These are phyloP conservation scores for Nannochloropsis gaditana DNA, from an alignment of 108 stramenopile species.

Conservation along the genomic window DNA sequence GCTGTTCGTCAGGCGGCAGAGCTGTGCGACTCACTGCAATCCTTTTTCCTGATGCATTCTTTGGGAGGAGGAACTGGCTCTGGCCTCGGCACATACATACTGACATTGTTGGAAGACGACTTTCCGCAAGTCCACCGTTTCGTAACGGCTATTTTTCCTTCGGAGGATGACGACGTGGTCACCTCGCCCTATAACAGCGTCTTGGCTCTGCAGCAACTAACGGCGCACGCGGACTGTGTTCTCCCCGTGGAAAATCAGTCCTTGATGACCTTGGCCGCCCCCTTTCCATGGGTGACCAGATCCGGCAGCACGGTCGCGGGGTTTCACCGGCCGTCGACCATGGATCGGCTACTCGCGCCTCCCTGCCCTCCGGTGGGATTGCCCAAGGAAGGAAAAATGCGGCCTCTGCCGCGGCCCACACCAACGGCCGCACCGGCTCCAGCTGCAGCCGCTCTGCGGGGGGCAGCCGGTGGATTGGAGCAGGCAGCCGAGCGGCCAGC, in stretches of 20 bases:
- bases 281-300: background rate
- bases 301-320: background rate
- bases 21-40: conserved; percentile 59
- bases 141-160: conserved; percentile 50
- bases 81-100: conserved; percentile 58
- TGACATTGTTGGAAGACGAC: conserved; percentile 50
- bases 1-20: conserved; percentile 49
- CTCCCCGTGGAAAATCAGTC: conserved; percentile 60
- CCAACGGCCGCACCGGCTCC: background rate
- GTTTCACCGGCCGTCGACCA: background rate
- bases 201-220: conserved; percentile 55
- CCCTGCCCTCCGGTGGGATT: background rate
- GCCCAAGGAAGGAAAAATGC: background rate
- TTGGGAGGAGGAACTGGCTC: conserved; percentile 65
- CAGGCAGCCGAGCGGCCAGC: background rate
- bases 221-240: conserved; percentile 59
- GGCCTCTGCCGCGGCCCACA: background rate
- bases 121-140: conserved; percentile 55
- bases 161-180: conserved; percentile 61
- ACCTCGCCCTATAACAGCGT: conserved; percentile 63
- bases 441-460: background rate
- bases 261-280: conserved; percentile 24
- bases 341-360: background rate
- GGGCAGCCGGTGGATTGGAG: background rate
- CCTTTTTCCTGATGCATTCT: conserved; percentile 60